Evolutionary conservation across 2,329 filamentous ascomycete genomes (phyloP).

Genomic region (Raffaelea arxii): DNA sequence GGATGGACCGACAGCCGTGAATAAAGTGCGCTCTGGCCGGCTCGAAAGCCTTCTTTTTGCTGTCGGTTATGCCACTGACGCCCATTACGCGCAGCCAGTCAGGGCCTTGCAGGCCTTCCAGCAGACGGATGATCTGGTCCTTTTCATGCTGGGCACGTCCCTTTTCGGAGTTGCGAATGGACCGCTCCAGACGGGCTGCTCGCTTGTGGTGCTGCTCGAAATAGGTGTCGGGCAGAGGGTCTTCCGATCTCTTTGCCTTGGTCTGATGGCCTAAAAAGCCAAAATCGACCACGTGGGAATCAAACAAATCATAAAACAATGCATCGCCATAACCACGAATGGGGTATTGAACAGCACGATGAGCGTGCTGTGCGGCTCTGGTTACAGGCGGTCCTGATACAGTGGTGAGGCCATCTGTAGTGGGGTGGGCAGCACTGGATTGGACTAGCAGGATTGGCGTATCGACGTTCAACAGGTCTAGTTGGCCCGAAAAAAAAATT

Average conservation of each 20-base stretch:
- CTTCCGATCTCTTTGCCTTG: conserved; percentile 32
- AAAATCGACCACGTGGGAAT: conserved; percentile 48
- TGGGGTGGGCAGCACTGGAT: conserved; percentile 24
- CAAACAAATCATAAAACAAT: conserved; percentile 45
- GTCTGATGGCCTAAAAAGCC: conserved; percentile 39
- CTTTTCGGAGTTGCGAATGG: conserved; percentile 54
- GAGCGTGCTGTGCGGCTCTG: background rate
- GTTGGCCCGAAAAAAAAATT: conserved; percentile 4
- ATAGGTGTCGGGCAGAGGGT: conserved; percentile 46
- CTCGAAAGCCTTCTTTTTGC: conserved; percentile 78
- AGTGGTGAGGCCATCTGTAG: conserved; percentile 11
- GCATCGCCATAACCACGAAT: conserved; percentile 46
- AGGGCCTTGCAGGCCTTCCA: conserved; percentile 78
- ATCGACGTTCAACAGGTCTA: conserved; percentile 64
- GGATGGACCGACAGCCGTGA: conserved; percentile 66
- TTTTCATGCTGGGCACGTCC: conserved; percentile 57
- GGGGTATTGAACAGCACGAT: conserved; percentile 19
- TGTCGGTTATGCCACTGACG: conserved; percentile 74
- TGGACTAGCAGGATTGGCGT: conserved; percentile 66
- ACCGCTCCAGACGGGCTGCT: conserved; percentile 50
- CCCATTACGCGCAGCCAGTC: conserved; percentile 94
- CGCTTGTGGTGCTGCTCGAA: conserved; percentile 47
- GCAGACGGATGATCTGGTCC: conserved; percentile 52
- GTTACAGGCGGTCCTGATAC: conserved; percentile 11
- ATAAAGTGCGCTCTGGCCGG: conserved; percentile 79